Evolutionary conservation across 306 rosid genomes (phyloP).

Genomic region (Gastrolobium bilobum): DNA sequence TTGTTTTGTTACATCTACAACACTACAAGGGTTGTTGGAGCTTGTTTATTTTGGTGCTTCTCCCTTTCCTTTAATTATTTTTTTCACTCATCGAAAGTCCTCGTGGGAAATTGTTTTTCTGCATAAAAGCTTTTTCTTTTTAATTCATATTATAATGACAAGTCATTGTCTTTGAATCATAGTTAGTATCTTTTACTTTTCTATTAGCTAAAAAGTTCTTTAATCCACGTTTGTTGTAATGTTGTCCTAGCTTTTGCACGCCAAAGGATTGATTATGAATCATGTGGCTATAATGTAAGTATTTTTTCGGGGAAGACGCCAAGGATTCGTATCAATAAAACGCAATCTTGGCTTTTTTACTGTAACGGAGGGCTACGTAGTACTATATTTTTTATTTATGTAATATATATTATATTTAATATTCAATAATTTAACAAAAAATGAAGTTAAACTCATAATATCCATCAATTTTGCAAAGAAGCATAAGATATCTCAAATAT

Average conservation of each 20-base stretch:
- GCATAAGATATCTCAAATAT: no score
- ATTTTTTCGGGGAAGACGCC: background rate
- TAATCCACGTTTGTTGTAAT: slow-evolving; percentile 13
- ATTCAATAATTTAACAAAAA: no score
- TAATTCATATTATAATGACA: background rate
- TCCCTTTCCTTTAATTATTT: background rate
- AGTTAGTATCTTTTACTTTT: slow-evolving; percentile 15
- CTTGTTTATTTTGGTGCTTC: slow-evolving; percentile 34
- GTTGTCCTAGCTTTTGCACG: background rate
- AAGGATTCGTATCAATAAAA: background rate
- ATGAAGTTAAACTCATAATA: no score
- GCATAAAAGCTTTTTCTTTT: background rate
- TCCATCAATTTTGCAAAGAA: no score
- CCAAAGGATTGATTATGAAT: slow-evolving; percentile 8
- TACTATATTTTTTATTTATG: no score
- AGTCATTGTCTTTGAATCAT: slow-evolving; percentile 18
- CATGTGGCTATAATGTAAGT: slow-evolving; percentile 17
- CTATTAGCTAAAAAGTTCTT: background rate
- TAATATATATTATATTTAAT: no score
- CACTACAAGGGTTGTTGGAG: slow-evolving; percentile 1
- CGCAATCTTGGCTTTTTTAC: background rate
- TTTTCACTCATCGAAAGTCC: slow-evolving; percentile 41
- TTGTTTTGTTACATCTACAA: slow-evolving; percentile 45
- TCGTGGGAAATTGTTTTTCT: slow-evolving; percentile 12
- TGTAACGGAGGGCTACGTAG: background rate